A percentile compares a stretch with the other conserved stretches of the same genome.
Conservation (phyloP, 495 filamentous ascomycete species). For the Hypomontagnella monticulosa region DNA sequence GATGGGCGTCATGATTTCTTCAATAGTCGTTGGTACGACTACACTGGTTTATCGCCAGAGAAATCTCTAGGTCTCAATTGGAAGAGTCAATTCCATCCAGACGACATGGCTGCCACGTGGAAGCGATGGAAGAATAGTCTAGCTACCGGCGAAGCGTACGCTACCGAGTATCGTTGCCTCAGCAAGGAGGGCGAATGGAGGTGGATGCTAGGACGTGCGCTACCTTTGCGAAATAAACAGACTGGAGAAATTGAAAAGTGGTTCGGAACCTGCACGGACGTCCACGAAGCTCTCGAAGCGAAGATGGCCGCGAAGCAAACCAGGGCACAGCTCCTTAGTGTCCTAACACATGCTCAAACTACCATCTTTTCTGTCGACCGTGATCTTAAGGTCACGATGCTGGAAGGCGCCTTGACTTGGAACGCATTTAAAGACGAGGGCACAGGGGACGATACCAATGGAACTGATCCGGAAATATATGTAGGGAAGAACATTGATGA, state of each 20-base stretch:
- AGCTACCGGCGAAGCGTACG: constrained; percentile 70
- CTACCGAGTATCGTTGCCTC: constrained; percentile 72
- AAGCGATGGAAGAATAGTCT: constrained; percentile 67
- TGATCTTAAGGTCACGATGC: constrained; percentile 64
- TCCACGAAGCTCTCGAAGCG: constrained; percentile 70
- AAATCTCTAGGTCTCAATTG: constrained; percentile 55
- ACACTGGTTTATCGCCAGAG: constrained; percentile 70
- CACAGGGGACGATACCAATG: constrained; percentile 35
- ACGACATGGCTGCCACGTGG: constrained; percentile 64
- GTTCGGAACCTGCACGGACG: constrained; percentile 76
- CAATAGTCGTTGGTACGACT: constrained; percentile 74
- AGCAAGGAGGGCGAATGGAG: constrained; percentile 70
- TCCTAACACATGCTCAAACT: constrained; percentile 73
- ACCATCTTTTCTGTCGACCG: constrained; percentile 74
- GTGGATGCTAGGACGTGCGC: constrained; percentile 75
- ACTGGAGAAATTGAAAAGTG: constrained; percentile 73
- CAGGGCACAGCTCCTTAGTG: constrained; percentile 70
- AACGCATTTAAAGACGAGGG: constrained; percentile 44
- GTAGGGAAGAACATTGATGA: constrained; percentile 69
- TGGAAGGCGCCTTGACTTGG: constrained; percentile 70
- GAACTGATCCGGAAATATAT: constrained; percentile 42
- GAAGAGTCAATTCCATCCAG: constrained; percentile 58
- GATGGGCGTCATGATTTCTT: constrained; percentile 73
- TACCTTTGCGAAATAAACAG: constrained; percentile 68
- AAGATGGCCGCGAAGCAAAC: constrained; percentile 66